Conservation (phyloP, 768 basidiomycete species). For the Phaffia australis region DNA sequence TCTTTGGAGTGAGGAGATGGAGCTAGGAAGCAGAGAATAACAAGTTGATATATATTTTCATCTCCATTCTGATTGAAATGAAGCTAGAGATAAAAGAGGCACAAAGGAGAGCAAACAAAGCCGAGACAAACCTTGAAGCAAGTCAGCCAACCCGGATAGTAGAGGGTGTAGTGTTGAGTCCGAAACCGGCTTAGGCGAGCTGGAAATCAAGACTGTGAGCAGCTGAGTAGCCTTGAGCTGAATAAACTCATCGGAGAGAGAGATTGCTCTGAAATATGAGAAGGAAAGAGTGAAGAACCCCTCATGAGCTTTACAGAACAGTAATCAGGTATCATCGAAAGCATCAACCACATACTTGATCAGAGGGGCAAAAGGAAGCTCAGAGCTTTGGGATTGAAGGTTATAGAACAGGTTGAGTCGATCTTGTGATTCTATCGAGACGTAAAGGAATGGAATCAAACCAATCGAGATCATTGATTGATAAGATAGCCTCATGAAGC, state of each 20-base stretch:
- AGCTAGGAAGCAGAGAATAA: background rate
- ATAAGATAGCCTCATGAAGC: no score
- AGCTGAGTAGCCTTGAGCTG: conserved; percentile 82
- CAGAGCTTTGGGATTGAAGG: conserved; percentile 41
- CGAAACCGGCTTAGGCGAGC: background rate
- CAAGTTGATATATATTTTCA: conserved; percentile 2
- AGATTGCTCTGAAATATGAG: conserved; percentile 50
- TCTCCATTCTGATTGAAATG: background rate
- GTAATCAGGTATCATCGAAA: background rate
- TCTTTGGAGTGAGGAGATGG: conserved; percentile 15
- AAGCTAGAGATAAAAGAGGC: background rate
- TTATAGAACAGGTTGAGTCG: conserved; percentile 35
- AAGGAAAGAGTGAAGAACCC: background rate
- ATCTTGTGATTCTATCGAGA: conserved; percentile 22
- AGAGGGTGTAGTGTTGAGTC: background rate
- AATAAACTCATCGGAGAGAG: conserved; percentile 86
- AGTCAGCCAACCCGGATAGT: background rate
- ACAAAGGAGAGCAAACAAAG: background rate
- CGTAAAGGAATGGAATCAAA: background rate
- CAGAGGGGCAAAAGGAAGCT: conserved; percentile 69
- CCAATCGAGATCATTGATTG: background rate
- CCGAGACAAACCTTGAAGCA: background rate
- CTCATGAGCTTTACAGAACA: background rate
- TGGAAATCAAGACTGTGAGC: conserved; percentile 54
- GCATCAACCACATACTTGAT: conserved; percentile 47